Conservation (phyloP, 495 filamentous ascomycete genomes). For the Penicillium robsamsonii region DNA sequence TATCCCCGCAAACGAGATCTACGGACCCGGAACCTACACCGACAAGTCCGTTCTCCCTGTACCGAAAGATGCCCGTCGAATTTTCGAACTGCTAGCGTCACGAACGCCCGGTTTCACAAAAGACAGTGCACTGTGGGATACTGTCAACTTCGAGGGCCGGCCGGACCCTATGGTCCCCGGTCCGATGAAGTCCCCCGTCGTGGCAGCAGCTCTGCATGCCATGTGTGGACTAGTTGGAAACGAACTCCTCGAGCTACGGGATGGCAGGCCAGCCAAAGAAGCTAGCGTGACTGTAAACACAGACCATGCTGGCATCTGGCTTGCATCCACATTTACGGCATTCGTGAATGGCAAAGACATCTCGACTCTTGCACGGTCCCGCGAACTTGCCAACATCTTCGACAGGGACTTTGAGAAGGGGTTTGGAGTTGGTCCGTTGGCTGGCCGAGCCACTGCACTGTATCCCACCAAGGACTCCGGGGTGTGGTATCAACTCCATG, state of each 20-base stretch:
- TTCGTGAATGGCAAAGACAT: constrained; percentile 22
- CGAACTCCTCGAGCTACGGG: constrained; percentile 23
- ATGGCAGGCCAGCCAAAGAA: constrained; percentile 8
- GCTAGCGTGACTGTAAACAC: constrained; percentile 20
- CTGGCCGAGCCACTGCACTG: constrained; percentile 26
- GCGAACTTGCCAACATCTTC: constrained; percentile 17
- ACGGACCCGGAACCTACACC: constrained; percentile 27
- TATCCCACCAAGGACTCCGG: constrained; percentile 27
- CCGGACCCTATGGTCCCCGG: constrained; percentile 26
- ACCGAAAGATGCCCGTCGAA: constrained; percentile 23
- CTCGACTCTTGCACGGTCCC: constrained; percentile 9
- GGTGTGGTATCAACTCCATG: constrained; percentile 38
- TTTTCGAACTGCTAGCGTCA: constrained; percentile 22
- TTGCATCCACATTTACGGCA: constrained; percentile 20
- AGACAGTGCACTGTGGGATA: constrained; percentile 20
- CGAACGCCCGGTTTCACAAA: constrained; percentile 24
- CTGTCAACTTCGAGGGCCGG: constrained; percentile 24
- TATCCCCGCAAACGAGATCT: constrained; percentile 17
- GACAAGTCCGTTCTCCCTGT: constrained; percentile 24
- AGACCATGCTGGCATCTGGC: constrained; percentile 28
- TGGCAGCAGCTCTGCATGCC: constrained; percentile 27
- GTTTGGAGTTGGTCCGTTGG: constrained; percentile 20
- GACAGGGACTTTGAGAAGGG: constrained; percentile 25
- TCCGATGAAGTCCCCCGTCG: constrained; percentile 26
- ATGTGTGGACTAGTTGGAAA: constrained; percentile 29